Evolutionary conservation across 805 yeast genomes (phyloP).

Genomic region (Barnettozyma botsteinii): DNA sequence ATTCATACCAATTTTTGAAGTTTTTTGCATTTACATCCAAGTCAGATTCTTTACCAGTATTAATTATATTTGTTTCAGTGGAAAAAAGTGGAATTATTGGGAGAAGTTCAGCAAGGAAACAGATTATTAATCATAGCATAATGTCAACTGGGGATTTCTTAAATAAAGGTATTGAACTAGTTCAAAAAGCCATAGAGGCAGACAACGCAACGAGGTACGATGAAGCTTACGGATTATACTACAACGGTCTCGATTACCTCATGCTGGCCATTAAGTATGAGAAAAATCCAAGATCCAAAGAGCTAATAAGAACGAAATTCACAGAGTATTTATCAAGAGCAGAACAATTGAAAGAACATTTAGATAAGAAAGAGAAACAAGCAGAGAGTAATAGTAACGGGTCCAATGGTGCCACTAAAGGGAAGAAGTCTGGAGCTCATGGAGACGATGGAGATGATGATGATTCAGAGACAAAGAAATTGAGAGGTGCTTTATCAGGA

Average conservation of each 20-base stretch:
- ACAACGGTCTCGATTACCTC: conserved; percentile 87
- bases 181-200: conserved; percentile 91
- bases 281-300: conserved; percentile 85
- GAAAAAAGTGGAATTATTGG: no score
- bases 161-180: conserved; percentile 90
- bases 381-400: conserved; percentile 25
- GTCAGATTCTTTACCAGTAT: no score
- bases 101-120: no score
- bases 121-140: not conserved
- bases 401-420: conserved; percentile 44
- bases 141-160: conserved; percentile 67
- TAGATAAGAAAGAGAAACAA: conserved; percentile 55
- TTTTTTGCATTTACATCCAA: no score
- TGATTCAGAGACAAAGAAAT: conserved; percentile 79
- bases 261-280: conserved; percentile 95
- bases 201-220: conserved; percentile 86
- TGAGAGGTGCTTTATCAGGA: conserved; percentile 86
- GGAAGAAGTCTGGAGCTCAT: conserved; percentile 56
- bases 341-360: conserved; percentile 84
- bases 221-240: conserved; percentile 90
- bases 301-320: conserved; percentile 79
- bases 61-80: no score
- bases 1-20: no score
- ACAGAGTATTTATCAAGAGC: conserved; percentile 91
- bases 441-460: conserved; percentile 56